Evolutionary conservation across 305 asterid genomes (phyloP), one percentile per base, ranked within the genome.

Genomic region (Ilex paraguariensis): DNA sequence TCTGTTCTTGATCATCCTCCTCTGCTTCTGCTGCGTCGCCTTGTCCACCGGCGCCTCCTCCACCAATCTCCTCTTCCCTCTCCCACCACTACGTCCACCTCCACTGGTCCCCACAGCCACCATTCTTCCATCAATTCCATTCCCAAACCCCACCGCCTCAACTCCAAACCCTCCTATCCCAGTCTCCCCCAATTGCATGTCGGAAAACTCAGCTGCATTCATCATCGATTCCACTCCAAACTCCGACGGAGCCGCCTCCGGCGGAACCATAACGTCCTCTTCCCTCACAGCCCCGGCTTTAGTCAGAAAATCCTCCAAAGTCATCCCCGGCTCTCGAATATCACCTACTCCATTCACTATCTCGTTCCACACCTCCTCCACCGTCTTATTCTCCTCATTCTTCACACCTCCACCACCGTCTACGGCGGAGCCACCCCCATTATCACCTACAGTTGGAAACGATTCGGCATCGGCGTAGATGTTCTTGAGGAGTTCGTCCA

Each of bases 21-120:
- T 80, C 83, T 91, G 98, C 80, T 91, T 92, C 83, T 92, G 98
- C 79, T 92, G 97, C 7, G 98, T 82, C 32, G 98, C 96, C 73
- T 83, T 87, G 66, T 92, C 98, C 10, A 87, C 75, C 46, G 87
- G 86, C 72, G 62, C 73, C 31, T 92, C 98, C 69, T 87, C 96
- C 61, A 82, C 90, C 3, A 77, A 86, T 73, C 90, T 83, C 73
- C 96, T 81, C 76, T 84, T 90, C 80, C 98, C 96, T 63, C 95
- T 87, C 39, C 87, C 88, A 57, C 70, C 56, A 14, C 82, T 77
- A 39, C 78, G 50, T 13, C 82, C 78, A 39, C 78, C 56, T 13
- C 60, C 69, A 3, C 45, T 48, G 71, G 44, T 45, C 28, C 61
- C 16, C 72, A 49, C 53, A 8, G 72, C 76, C 62, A 75, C 74